A percentile compares a stretch with the other conserved stretches of the same genome.
Conservation (phyloP, 106 monocot species). For the Alisma plantagoaquatica region DNA sequence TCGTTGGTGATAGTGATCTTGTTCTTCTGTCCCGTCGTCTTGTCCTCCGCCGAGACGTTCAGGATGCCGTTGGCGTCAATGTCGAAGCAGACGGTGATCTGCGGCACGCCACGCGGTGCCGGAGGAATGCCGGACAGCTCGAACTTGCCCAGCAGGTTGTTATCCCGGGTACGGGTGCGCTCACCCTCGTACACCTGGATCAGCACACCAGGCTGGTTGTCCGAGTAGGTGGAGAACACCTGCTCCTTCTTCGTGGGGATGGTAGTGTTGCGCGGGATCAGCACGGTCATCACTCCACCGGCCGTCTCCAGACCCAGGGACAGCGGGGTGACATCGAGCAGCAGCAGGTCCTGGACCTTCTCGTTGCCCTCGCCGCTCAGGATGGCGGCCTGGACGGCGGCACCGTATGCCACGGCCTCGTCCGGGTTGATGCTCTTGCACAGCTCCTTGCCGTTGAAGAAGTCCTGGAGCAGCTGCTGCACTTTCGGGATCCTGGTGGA, state of each 20-base stretch:
- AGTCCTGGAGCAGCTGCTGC: constrained; percentile 36
- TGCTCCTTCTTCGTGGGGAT: constrained; percentile 49
- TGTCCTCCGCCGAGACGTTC: constrained; percentile 46
- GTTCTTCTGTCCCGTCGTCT: constrained; percentile 28
- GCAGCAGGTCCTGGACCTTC: constrained; percentile 26
- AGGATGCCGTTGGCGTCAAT: constrained; percentile 54
- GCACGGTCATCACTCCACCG: not conserved
- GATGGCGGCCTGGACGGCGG: constrained; percentile 10
- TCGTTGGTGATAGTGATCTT: constrained; percentile 5
- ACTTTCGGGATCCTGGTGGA: constrained; percentile 28
- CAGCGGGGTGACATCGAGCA: constrained; percentile 33
- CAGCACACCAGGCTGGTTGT: constrained; percentile 40
- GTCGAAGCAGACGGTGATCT: constrained; percentile 37
- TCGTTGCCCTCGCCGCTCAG: constrained; percentile 14
- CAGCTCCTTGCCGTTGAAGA: constrained; percentile 30
- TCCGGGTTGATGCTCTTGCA: constrained; percentile 10
- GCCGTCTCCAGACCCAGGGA: not conserved
- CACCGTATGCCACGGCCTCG: constrained; percentile 20
- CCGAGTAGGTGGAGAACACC: constrained; percentile 30
- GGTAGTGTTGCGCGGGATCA: constrained; percentile 40
- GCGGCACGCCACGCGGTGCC: constrained; percentile 35
- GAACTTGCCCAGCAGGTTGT: constrained; percentile 40
- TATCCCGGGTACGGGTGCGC: not conserved
- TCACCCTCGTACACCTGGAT: constrained; percentile 43
- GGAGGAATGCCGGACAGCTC: constrained; percentile 48